Percentiles rank a stretch among this genome's conserved stretches.
Evolutionary conservation across 2,329 filamentous ascomycete genomes (phyloP).

Genomic region (Xylaria sp.): DNA sequence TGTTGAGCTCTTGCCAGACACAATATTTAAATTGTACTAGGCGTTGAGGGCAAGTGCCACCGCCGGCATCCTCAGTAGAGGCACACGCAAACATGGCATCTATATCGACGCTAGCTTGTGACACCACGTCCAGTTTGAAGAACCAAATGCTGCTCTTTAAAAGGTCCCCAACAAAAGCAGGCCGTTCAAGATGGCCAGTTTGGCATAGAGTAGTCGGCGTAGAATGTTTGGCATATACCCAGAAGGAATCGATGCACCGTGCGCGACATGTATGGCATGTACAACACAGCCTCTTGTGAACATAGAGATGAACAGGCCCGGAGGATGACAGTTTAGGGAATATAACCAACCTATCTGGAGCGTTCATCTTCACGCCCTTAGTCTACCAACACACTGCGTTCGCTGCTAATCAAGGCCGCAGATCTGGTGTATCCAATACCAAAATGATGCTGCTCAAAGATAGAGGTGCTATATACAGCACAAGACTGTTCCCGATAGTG

Average conservation of each 20-base stretch:
- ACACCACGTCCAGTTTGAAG: neutral
- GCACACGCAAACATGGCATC: neutral
- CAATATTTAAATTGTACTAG: neutral
- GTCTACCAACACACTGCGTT: neutral
- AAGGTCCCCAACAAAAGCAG: neutral
- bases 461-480: neutral
- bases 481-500: neutral
- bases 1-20: conserved; percentile 1
- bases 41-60: neutral
- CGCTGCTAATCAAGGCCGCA: neutral
- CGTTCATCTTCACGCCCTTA: conserved; percentile 60
- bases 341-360: conserved; percentile 63
- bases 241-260: neutral
- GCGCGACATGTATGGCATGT: neutral
- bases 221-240: neutral
- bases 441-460: neutral
- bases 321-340: neutral
- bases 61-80: neutral
- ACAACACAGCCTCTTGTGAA: neutral
- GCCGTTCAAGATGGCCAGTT: neutral
- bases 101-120: neutral
- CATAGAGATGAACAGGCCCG: neutral
- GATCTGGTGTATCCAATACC: neutral
- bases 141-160: neutral
- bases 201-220: neutral